These are phyloP conservation scores for Skeletonema grethae DNA, from an alignment of 108 stramenopile species.

Conservation along the genomic window DNA sequence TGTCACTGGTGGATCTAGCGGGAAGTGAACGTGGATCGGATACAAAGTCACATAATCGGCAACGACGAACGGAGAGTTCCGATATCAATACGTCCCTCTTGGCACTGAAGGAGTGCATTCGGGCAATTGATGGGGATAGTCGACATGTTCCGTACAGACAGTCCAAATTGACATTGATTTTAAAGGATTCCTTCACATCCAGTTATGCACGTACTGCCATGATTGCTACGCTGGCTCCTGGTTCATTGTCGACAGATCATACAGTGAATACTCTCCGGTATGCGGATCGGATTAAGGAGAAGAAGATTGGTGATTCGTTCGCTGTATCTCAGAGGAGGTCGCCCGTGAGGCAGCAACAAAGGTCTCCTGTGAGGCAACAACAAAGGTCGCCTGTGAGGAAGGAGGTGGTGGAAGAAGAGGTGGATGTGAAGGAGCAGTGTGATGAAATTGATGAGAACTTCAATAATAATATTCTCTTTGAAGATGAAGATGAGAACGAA, in stretches of 20 bases:
- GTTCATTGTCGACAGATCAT: constrained; percentile 93
- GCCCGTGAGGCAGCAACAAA: constrained; percentile 10
- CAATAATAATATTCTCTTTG: neutral
- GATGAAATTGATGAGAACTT: constrained; percentile 19
- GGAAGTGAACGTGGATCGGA: constrained; percentile 96
- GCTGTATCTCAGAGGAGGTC: constrained; percentile 11
- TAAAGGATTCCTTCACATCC: constrained; percentile 97
- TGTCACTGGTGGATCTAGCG: constrained; percentile 96
- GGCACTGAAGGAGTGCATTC: constrained; percentile 97
- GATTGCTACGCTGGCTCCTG: constrained; percentile 97
- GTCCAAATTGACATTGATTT: constrained; percentile 96
- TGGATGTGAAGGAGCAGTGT: neutral
- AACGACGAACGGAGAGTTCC: constrained; percentile 92
- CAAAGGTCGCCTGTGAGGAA: constrained; percentile 12
- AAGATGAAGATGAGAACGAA: constrained; percentile 7
- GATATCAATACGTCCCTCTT: constrained; percentile 98
- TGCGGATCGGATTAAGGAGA: constrained; percentile 95
- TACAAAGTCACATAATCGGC: constrained; percentile 94
- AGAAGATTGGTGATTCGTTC: constrained; percentile 37
- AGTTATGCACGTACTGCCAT: constrained; percentile 92
- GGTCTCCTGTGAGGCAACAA: constrained; percentile 13
- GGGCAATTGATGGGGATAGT: constrained; percentile 81
- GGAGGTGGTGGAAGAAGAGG: neutral
- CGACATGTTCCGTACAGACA: constrained; percentile 98
- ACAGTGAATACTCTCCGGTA: constrained; percentile 98